A percentile compares a stretch with the other conserved stretches of the same genome.
These are phyloP conservation scores for Arthrobotrys iridis DNA, from an alignment of 2,329 filamentous ascomycete genomes.

Conservation along the genomic window DNA sequence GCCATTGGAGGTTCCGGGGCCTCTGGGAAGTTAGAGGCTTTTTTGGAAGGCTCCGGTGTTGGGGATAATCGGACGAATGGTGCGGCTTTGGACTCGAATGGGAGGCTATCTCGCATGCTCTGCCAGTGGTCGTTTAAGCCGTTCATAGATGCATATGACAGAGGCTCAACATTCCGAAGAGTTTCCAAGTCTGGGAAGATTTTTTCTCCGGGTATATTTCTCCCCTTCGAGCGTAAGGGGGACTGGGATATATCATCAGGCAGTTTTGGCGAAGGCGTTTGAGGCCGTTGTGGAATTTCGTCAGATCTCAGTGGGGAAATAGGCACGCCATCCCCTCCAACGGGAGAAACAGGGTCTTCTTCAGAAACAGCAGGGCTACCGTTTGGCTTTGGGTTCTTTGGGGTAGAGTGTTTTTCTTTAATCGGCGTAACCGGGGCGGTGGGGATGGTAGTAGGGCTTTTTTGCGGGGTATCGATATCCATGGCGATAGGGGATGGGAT, in stretches of 20 bases:
- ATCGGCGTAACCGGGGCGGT: constrained; percentile 20
- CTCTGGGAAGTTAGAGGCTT: neutral
- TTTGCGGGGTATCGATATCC: constrained; percentile 48
- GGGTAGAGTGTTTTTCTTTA: constrained; percentile 13
- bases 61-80: constrained; percentile 24
- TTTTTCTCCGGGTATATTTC: neutral
- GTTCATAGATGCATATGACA: constrained; percentile 25
- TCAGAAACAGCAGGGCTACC: constrained; percentile 40
- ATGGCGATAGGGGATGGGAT: constrained; percentile 43
- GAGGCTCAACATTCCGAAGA: constrained; percentile 36
- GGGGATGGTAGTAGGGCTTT: constrained; percentile 11
- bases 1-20: constrained; percentile 12
- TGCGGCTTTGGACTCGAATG: constrained; percentile 38
- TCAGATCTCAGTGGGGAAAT: constrained; percentile 41
- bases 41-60: neutral
- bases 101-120: constrained; percentile 25
- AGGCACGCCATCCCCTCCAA: constrained; percentile 23
- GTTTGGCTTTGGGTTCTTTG: neutral
- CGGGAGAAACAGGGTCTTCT: constrained; percentile 43
- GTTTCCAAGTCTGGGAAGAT: constrained; percentile 10
- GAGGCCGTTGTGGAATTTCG: constrained; percentile 7
- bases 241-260: neutral
- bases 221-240: neutral
- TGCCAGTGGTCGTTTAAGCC: constrained; percentile 39
- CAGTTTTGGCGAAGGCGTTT: neutral